A percentile compares a stretch with the other conserved stretches of the same genome.
Conservation (phyloP, 2,329 filamentous ascomycete genomes). For the Cladosporium sp. region DNA sequence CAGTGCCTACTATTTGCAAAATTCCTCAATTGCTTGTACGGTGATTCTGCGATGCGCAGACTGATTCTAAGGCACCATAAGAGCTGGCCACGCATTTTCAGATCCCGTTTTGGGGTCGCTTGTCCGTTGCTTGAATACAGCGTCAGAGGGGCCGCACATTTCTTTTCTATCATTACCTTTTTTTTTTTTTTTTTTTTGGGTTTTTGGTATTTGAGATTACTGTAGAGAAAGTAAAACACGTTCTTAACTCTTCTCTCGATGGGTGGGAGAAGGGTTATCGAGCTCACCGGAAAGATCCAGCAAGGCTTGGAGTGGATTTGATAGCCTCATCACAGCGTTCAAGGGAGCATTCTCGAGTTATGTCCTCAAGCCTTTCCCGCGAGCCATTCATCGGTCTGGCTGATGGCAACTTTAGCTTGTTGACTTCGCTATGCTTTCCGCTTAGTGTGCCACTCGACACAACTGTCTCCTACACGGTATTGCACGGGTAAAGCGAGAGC, state of each 20-base stretch:
- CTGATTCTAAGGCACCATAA: conserved; percentile 19
- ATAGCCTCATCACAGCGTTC: no score
- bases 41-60: conserved; percentile 20
- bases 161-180: background rate
- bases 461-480: no score
- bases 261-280: background rate
- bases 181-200: background rate
- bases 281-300: no score
- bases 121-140: conserved; percentile 22
- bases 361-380: no score
- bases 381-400: no score
- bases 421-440: no score
- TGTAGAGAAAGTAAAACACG: background rate
- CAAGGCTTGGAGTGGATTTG: background rate
- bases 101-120: conserved; percentile 23
- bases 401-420: no score
- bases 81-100: conserved; percentile 20
- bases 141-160: conserved; percentile 20
- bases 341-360: no score
- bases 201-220: no score
- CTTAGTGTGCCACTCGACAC: no score
- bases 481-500: no score
- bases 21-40: conserved; percentile 15
- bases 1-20: conserved; percentile 19
- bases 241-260: background rate